Base-by-base conservation (phyloP, 2,329 filamentous ascomycete genomes). In the Scolecobasidium constrictum region DNA sequence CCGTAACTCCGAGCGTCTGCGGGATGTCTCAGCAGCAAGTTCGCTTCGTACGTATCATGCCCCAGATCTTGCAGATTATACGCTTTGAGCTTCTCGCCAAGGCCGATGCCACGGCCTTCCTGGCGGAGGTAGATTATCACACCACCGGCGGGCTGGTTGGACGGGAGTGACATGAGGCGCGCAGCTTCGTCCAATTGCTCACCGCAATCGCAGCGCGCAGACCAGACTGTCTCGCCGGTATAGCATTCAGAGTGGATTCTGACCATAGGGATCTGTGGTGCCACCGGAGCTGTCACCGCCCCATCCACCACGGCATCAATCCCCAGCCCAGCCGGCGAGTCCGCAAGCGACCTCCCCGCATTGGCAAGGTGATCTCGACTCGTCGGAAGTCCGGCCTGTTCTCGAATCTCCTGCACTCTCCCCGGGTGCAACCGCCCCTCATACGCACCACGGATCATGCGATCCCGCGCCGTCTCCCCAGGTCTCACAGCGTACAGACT, bases 231-330 rank as follows among this genome's bases (percentile, higher is more conserved):
- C 69, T 98, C 92, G 46, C 92, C 92, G 0, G 92, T 98, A 63
- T 98, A 98, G 66, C 92, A 98, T 63, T 98, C 92, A 3, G 86
- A 94, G 62, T 98, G 92, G 57, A 98, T 98, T 45, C 92, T 77
- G 37, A 98, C 90, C 31, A 98, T 69, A 0, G 92, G 86, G 1
- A 82, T 63, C 11, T 61, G 58, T 3, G 57, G 51, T 4, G 20
- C 12, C 5, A 11, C 39, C 5, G 9, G 7, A 11, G 12, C 17
- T 7, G 12, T 36, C 7, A 18, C 34, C 9, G 7, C 34, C 11
- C 17, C 34, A n/a, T 9, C 26, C 13, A 22, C 5, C 9, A n/a
- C 17, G 15, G 13, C 19, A 11, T 35, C 20, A 20, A 23, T 20
- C 17, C 18, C 23, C 19, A 11, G 5, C 35, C 35, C 12, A 19